phyloP scores from a whole-genome alignment of 768 basidiomycete genomes.

The Pisolithus microcarpus region DNA sequence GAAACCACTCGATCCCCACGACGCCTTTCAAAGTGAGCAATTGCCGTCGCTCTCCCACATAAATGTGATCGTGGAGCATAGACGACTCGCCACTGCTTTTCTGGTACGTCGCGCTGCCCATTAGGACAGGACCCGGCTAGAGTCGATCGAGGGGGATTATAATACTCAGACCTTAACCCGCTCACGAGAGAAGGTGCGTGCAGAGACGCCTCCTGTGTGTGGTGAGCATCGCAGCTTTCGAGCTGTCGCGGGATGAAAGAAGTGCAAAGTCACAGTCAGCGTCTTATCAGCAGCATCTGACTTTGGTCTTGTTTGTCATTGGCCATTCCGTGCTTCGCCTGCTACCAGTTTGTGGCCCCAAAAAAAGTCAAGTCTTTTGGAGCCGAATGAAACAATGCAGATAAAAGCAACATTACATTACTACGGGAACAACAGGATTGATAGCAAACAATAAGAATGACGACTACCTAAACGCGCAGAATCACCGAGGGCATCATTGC shows the following conservation, averaged over 20 bases:
- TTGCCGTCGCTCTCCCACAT: conserved; percentile 6
- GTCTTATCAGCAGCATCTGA: no score
- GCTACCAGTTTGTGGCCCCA: no score
- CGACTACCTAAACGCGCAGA: no score
- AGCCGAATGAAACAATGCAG: no score
- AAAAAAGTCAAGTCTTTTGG: no score
- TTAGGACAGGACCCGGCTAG: conserved; percentile 54
- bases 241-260: conserved; percentile 17
- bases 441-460: neutral
- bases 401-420: neutral
- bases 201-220: conserved; percentile 36
- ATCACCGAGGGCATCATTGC: conserved; percentile 15
- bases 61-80: conserved; percentile 23
- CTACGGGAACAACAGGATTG: neutral
- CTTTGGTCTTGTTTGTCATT: no score
- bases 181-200: conserved; percentile 39
- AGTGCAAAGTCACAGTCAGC: no score
- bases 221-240: conserved; percentile 63
- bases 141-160: conserved; percentile 52
- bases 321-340: no score
- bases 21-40: conserved; percentile 7
- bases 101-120: conserved; percentile 55
- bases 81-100: conserved; percentile 36
- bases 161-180: conserved; percentile 77
- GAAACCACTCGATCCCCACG: conserved; percentile 9